A percentile compares a stretch with the other conserved stretches of the same genome.
phyloP scores from a whole-genome alignment of 140 eudicot species.

The Anethum foeniculum region DNA sequence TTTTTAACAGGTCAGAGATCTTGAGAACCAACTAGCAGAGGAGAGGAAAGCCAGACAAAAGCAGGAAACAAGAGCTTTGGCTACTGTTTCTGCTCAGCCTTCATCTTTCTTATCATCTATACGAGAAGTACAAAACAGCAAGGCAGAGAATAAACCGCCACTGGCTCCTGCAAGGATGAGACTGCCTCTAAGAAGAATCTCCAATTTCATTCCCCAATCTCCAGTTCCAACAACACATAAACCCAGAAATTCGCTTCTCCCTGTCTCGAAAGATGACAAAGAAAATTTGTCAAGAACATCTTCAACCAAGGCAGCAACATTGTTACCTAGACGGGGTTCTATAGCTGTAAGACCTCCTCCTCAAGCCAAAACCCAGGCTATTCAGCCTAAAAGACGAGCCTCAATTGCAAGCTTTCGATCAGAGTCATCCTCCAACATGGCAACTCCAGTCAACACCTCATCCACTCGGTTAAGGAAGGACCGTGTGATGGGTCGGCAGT shows the following conservation, averaged over 20 bases:
- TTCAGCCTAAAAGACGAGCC: conserved; percentile 61
- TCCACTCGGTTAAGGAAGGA: conserved; percentile 28
- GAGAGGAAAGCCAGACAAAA: conserved; percentile 77
- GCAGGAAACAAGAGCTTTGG: conserved; percentile 71
- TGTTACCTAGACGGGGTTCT: conserved; percentile 55
- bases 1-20: conserved; percentile 63
- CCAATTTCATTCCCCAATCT: conserved; percentile 50
- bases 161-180: conserved; percentile 56
- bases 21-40: conserved; percentile 75
- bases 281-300: conserved; percentile 41
- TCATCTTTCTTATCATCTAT: conserved; percentile 29
- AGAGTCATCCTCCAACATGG: conserved; percentile 35
- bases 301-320: conserved; percentile 22
- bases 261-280: conserved; percentile 34
- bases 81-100: conserved; percentile 47
- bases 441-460: conserved; percentile 31
- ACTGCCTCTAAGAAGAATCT: conserved; percentile 60
- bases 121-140: conserved; percentile 37
- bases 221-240: conserved; percentile 33
- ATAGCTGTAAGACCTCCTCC: conserved; percentile 41
- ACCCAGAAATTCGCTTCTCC: conserved; percentile 23
- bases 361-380: conserved; percentile 7
- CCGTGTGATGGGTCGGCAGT: conserved; percentile 45
- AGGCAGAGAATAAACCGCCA: conserved; percentile 67
- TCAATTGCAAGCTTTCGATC: conserved; percentile 58